Percentiles rank a stretch among this genome's conserved stretches.
Conservation (phyloP, 1,284 basidiomycete genomes). For the Trametes sp. region DNA sequence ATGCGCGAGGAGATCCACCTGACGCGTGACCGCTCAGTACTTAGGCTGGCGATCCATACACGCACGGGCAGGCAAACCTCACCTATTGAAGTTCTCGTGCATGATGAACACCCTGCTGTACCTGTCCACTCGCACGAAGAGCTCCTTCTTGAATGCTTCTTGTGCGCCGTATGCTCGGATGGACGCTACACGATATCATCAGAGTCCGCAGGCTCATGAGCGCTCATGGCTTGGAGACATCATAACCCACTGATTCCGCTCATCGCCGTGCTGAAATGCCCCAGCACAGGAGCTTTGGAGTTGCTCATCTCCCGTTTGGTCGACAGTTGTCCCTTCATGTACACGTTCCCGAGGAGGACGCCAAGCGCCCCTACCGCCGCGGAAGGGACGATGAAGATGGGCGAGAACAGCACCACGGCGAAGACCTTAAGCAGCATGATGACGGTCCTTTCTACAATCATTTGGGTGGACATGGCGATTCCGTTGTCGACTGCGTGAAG, state of each 20-base stretch:
- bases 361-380: slow-evolving; percentile 52
- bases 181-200: slow-evolving; percentile 50
- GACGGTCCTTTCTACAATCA: slow-evolving; percentile 40
- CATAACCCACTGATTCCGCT: slow-evolving; percentile 62
- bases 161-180: slow-evolving; percentile 70
- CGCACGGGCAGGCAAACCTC: not conserved
- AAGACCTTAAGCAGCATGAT: slow-evolving; percentile 48
- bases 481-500: slow-evolving; percentile 12
- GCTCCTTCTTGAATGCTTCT: slow-evolving; percentile 52
- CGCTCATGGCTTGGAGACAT: not conserved
- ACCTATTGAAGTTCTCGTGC: slow-evolving; percentile 64
- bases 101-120: slow-evolving; percentile 55
- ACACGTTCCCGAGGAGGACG: slow-evolving; percentile 54
- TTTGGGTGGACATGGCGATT: not conserved
- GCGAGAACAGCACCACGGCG: slow-evolving; percentile 55
- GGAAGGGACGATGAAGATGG: slow-evolving; percentile 49
- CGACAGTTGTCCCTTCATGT: slow-evolving; percentile 75
- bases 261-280: slow-evolving; percentile 74
- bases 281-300: slow-evolving; percentile 69
- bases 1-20: slow-evolving; percentile 42
- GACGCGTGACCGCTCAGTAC: no score
- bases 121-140: slow-evolving; percentile 54
- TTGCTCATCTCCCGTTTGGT: slow-evolving; percentile 82
- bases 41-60: no score
- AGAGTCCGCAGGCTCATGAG: no score